Conservation (phyloP, 2,329 filamentous ascomycete genomes). For the Trichoderma sp. region DNA sequence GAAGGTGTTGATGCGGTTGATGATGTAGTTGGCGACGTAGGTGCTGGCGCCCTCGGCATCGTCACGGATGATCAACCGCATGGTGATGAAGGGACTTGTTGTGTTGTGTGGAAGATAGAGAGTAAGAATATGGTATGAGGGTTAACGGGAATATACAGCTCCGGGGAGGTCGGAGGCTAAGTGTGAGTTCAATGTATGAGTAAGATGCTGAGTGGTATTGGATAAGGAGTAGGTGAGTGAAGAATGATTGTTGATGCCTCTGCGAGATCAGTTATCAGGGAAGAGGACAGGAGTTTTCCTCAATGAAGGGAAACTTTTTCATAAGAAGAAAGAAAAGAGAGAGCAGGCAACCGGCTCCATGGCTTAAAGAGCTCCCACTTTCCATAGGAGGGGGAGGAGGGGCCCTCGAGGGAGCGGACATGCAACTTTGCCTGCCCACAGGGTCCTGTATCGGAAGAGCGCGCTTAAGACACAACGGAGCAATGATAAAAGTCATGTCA, state of each 20-base stretch:
- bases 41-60: conserved; percentile 67
- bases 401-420: conserved; percentile 13
- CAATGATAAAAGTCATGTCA: neutral
- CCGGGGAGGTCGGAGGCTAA: neutral
- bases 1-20: conserved; percentile 79
- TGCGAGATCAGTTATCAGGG: neutral
- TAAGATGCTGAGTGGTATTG: neutral
- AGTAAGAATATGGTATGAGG: neutral
- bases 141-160: conserved; percentile 8
- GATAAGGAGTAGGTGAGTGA: too few relatives aligned
- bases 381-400: conserved; percentile 24
- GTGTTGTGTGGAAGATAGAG: neutral
- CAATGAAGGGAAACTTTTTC: conserved; percentile 17
- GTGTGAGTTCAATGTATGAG: neutral
- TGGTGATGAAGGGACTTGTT: conserved; percentile 42
- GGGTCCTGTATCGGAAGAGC: conserved; percentile 28
- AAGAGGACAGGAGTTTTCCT: conserved; percentile 1
- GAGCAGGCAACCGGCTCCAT: conserved; percentile 24
- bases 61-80: conserved; percentile 84
- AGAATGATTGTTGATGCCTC: neutral
- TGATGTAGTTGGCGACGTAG: conserved; percentile 81
- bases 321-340: neutral
- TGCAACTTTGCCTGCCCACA: conserved; percentile 19
- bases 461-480: conserved; percentile 11
- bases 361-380: conserved; percentile 23